A percentile compares a stretch with the other conserved stretches of the same genome.
Conservation (phyloP, 208 protist species). For the Angomonas deanei region DNA sequence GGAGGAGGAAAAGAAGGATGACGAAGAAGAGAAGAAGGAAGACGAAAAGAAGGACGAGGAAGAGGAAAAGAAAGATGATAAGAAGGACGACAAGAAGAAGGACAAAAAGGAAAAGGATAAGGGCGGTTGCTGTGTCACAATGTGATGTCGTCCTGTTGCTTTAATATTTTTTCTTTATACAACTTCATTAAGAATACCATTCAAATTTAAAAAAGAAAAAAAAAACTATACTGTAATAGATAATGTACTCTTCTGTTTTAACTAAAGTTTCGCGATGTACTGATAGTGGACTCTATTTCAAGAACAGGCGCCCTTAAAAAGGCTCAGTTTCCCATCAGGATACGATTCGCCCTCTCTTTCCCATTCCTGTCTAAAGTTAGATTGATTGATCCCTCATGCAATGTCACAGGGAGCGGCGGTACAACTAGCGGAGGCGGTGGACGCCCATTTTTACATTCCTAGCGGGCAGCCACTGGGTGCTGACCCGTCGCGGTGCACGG, state of each 20-base stretch:
- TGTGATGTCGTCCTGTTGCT: constrained; percentile 21
- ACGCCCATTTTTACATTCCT: too few relatives aligned
- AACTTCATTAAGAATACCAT: not conserved
- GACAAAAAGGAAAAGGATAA: constrained; percentile 25
- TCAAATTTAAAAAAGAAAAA: not conserved
- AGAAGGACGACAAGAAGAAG: constrained; percentile 9
- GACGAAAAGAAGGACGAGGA: not conserved
- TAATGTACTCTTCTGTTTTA: not conserved
- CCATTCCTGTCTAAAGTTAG: not conserved
- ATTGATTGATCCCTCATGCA: too few relatives aligned
- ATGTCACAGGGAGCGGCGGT: too few relatives aligned
- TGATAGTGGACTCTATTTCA: not conserved
- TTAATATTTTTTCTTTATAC: not conserved
- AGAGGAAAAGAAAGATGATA: not conserved
- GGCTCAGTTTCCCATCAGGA: not conserved
- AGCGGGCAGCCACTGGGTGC: too few relatives aligned
- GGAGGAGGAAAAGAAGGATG: not conserved
- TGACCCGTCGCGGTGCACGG: too few relatives aligned
- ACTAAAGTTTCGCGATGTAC: not conserved
- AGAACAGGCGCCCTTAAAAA: not conserved
- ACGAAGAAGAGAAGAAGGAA: constrained; percentile 7
- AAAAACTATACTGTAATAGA: not conserved
- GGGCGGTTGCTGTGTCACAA: constrained; percentile 25
- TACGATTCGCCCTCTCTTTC: not conserved
- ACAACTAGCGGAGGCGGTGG: too few relatives aligned